Evolutionary conservation across 2,329 filamentous ascomycete species (phyloP).

Genomic region (Elsinoe perseae): DNA sequence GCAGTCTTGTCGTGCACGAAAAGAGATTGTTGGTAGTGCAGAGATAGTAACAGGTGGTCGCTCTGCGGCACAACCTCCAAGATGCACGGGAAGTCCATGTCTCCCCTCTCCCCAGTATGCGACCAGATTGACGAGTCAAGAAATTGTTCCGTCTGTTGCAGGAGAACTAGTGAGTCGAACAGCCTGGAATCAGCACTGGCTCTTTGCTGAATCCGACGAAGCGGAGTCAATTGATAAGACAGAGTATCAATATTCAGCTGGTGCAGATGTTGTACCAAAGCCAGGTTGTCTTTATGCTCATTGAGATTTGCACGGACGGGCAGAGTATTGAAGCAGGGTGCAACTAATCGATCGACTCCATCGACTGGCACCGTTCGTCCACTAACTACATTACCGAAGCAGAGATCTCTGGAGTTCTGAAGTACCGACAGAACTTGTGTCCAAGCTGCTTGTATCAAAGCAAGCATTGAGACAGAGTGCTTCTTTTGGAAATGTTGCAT

Average conservation of each 20-base stretch:
- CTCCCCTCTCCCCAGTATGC: slow-evolving; percentile 44
- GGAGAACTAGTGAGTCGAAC: slow-evolving; percentile 73
- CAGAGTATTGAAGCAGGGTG: slow-evolving; percentile 86
- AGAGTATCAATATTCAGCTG: slow-evolving; percentile 54
- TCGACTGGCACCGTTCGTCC: slow-evolving; percentile 62
- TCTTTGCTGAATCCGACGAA: slow-evolving; percentile 58
- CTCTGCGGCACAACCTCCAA: slow-evolving; percentile 25
- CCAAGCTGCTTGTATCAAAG: slow-evolving; percentile 67
- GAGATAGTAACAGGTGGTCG: slow-evolving; percentile 49
- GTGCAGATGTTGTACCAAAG: slow-evolving; percentile 55
- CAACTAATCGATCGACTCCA: slow-evolving; percentile 64
- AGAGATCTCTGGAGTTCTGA: slow-evolving; percentile 56
- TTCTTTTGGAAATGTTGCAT: slow-evolving; percentile 46
- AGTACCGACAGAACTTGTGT: slow-evolving; percentile 53
- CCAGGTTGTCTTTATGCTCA: slow-evolving; percentile 42
- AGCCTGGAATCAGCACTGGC: slow-evolving; percentile 43
- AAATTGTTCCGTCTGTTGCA: slow-evolving; percentile 54
- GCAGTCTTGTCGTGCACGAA: slow-evolving; percentile 17
- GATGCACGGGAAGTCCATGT: slow-evolving; percentile 50
- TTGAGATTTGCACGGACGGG: slow-evolving; percentile 57
- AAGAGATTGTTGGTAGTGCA: slow-evolving; percentile 51
- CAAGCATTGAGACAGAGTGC: slow-evolving; percentile 52
- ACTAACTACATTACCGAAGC: slow-evolving; percentile 80
- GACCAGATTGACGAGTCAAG: slow-evolving; percentile 46
- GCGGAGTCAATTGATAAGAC: slow-evolving; percentile 64